These are phyloP conservation scores for Malassezia japonica DNA, from an alignment of 1,284 basidiomycete genomes.

Conservation along the genomic window DNA sequence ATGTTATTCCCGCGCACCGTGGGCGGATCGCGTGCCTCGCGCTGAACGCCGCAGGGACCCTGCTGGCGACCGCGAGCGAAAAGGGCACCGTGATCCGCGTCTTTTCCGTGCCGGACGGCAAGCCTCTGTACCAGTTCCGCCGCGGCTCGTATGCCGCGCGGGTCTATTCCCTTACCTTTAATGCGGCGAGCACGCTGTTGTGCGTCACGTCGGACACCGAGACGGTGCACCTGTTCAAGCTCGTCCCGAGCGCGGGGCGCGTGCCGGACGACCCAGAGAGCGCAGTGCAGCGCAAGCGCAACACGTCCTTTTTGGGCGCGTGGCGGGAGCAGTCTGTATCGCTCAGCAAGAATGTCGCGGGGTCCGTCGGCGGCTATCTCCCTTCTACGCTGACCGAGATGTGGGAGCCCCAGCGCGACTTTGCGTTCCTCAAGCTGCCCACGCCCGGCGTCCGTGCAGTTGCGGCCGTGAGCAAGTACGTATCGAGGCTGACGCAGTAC, in stretches of 20 bases:
- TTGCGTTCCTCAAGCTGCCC: constrained; percentile 84
- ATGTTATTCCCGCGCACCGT: constrained; percentile 96
- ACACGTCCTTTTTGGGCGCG: background rate
- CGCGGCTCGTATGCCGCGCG: constrained; percentile 73
- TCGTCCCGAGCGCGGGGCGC: constrained; percentile 45
- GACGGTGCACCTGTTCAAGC: constrained; percentile 93
- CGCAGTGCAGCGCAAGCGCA: constrained; percentile 2
- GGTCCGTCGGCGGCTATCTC: constrained; percentile 74
- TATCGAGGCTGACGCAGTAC: constrained; percentile 49
- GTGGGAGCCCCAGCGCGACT: constrained; percentile 93
- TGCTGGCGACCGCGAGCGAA: constrained; percentile 86
- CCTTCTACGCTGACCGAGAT: constrained; percentile 85
- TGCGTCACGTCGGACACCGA: constrained; percentile 86
- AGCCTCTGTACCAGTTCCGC: constrained; percentile 89
- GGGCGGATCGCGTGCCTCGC: constrained; percentile 77
- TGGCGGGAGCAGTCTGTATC: constrained; percentile 58
- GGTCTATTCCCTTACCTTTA: constrained; percentile 89
- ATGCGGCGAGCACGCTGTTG: constrained; percentile 68
- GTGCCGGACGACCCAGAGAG: background rate
- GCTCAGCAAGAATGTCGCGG: constrained; percentile 26
- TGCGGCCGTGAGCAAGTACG: constrained; percentile 35
- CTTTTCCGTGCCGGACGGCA: constrained; percentile 78
- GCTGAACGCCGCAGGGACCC: constrained; percentile 74
- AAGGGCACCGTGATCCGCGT: constrained; percentile 96
- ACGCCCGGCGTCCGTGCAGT: constrained; percentile 56